These are phyloP conservation scores for Exidia glandulosa DNA, from an alignment of 768 basidiomycete species.

Conservation along the genomic window DNA sequence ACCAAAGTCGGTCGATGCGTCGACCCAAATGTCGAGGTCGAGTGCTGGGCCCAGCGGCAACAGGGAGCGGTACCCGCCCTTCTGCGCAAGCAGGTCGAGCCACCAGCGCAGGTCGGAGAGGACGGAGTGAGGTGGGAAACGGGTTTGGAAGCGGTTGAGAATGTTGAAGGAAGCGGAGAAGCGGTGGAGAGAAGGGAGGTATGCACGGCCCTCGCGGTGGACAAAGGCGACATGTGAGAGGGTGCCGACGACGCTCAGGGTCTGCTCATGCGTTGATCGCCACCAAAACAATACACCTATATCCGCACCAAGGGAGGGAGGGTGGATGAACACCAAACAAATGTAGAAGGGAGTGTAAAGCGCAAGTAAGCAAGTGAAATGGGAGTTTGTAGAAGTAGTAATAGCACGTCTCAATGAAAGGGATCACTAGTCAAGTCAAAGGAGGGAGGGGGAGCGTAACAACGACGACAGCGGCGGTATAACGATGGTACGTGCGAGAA, in stretches of 20 bases:
- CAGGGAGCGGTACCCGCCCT: neutral
- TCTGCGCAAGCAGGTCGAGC: conserved; percentile 4
- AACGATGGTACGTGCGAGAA: too few relatives aligned
- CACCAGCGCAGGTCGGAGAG: conserved; percentile 25
- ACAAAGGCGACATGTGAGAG: conserved; percentile 25
- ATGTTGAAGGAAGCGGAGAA: conserved; percentile 17
- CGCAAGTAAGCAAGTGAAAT: too few relatives aligned
- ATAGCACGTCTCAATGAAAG: too few relatives aligned
- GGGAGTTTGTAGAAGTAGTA: too few relatives aligned
- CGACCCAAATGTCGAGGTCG: conserved; percentile 1
- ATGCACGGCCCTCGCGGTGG: conserved; percentile 14
- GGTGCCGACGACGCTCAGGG: conserved; percentile 18
- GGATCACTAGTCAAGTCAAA: too few relatives aligned
- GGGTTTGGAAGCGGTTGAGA: conserved; percentile 1
- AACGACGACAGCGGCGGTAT: too few relatives aligned
- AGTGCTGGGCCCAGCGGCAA: neutral
- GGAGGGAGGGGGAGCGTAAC: too few relatives aligned
- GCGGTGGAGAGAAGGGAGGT: conserved; percentile 16
- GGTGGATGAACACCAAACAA: too few relatives aligned
- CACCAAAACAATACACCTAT: too few relatives aligned
- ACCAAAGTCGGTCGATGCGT: neutral
- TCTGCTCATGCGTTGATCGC: conserved; percentile 4
- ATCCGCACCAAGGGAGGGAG: too few relatives aligned
- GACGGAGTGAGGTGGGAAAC: conserved; percentile 13
- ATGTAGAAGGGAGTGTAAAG: too few relatives aligned